A percentile compares a stretch with the other conserved stretches of the same genome.
These are phyloP conservation scores for Leavenworthia alabamica DNA, from an alignment of 345 rosid genomes.

Conservation along the genomic window DNA sequence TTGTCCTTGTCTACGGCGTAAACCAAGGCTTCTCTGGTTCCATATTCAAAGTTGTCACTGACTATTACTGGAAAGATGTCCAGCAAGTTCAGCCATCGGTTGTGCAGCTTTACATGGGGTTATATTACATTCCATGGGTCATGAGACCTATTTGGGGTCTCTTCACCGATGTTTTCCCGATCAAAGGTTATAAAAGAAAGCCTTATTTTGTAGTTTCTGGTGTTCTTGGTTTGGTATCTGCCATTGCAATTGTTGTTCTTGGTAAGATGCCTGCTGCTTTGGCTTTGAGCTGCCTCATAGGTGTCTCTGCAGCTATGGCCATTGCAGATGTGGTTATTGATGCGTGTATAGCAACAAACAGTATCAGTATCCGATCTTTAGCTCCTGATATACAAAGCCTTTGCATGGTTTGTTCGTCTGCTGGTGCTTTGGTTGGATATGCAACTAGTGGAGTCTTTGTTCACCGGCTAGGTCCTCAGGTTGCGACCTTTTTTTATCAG, in stretches of 20 bases:
- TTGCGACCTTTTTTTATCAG: neutral
- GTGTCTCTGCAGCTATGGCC: slow-evolving; percentile 63
- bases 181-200: slow-evolving; percentile 59
- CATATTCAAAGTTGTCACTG: slow-evolving; percentile 65
- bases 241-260: slow-evolving; percentile 41
- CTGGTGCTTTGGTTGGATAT: slow-evolving; percentile 69
- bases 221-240: slow-evolving; percentile 47
- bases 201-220: slow-evolving; percentile 71
- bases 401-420: slow-evolving; percentile 70
- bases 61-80: slow-evolving; percentile 82
- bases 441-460: slow-evolving; percentile 66
- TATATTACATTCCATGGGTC: slow-evolving; percentile 75
- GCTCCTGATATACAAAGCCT: slow-evolving; percentile 85
- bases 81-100: slow-evolving; percentile 65
- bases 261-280: slow-evolving; percentile 44
- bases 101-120: slow-evolving; percentile 64
- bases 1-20: slow-evolving; percentile 63
- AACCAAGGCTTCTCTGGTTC: slow-evolving; percentile 73
- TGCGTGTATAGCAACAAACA: slow-evolving; percentile 76
- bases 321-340: slow-evolving; percentile 82
- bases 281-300: slow-evolving; percentile 58
- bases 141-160: slow-evolving; percentile 82
- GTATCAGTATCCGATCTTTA: slow-evolving; percentile 46
- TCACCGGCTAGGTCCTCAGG: slow-evolving; percentile 74
- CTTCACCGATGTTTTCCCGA: slow-evolving; percentile 63